Evolutionary conservation across 345 rosid species (phyloP), one percentile per base, ranked within the genome.

Genomic region (Camelina laxa): DNA sequence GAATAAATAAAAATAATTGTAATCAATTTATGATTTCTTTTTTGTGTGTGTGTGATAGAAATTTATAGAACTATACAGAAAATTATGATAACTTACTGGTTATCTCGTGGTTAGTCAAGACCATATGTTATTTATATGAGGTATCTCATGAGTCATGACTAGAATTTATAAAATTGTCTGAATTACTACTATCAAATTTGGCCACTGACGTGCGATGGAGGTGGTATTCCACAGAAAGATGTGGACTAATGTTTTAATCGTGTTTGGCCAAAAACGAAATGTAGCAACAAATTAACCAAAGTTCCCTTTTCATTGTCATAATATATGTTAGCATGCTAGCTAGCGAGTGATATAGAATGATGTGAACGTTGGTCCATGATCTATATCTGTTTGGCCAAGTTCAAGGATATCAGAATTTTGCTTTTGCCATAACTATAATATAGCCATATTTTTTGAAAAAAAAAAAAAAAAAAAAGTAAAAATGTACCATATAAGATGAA

Each of bases 361-460:
- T 67, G 60, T 51, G 59, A 36, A 51, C 35, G 60, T 36, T 51
- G 31, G 67, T 15, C 31, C 68, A 41, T 21, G 7, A 61, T 42
- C 20, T 44, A 24, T 63, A 42, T 63, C 54, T 58, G 17, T 49
- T 65, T 19, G 70, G 14, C 36, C 14, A 50, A 50, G 30, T 50
- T 20, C 30, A 20, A 50, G 24, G 14, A 50, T 50, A 20, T 9
- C 10, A 10, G 24, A 50, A 20, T 50, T 50, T 4, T 45, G 11
- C 8, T 48, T 16, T 48, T 48, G 12, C 7, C 6, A 42, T 42
- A 13, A 42, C n/a, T 13, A 44, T 14, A 44, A 15, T 44, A 44
- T 14, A 6, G 15, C 35, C 27, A 24, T 3, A 24, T 1, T 24
- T 24, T 24, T 24, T 24, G 4, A 3, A 24, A 24, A 22, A 1